These are phyloP conservation scores for Penicillium italicum DNA, from an alignment of 2,329 filamentous ascomycete genomes.

Conservation along the genomic window DNA sequence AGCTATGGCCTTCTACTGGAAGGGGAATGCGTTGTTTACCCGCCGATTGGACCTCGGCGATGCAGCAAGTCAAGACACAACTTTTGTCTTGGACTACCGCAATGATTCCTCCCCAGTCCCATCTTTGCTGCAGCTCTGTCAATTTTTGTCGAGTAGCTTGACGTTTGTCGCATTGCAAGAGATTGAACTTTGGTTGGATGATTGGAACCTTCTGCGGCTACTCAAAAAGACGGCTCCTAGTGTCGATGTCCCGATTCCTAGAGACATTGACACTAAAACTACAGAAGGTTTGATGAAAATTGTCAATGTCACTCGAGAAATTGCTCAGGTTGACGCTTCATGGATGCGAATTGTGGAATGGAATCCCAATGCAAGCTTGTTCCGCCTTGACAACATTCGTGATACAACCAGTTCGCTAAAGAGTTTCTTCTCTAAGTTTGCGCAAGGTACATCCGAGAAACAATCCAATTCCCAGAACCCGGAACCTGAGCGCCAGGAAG, in stretches of 20 bases:
- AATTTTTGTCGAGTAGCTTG: slow-evolving; percentile 90
- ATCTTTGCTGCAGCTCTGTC: slow-evolving; percentile 77
- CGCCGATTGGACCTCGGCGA: slow-evolving; percentile 72
- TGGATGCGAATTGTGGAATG: slow-evolving; percentile 87
- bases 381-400: slow-evolving; percentile 37
- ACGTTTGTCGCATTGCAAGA: slow-evolving; percentile 88
- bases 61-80: slow-evolving; percentile 66
- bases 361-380: slow-evolving; percentile 57
- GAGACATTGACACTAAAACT: slow-evolving; percentile 75
- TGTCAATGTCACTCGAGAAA: slow-evolving; percentile 72
- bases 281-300: slow-evolving; percentile 88
- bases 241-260: slow-evolving; percentile 67
- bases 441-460: slow-evolving; percentile 50
- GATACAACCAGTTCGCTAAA: slow-evolving; percentile 60
- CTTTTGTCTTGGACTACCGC: slow-evolving; percentile 92
- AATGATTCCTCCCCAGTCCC: slow-evolving; percentile 84
- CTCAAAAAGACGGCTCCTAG: slow-evolving; percentile 83
- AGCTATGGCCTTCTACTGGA: slow-evolving; percentile 99
- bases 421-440: slow-evolving; percentile 77
- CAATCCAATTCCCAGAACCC: slow-evolving; percentile 47
- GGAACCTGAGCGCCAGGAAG: slow-evolving; percentile 57
- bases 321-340: slow-evolving; percentile 84
- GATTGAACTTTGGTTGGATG: slow-evolving; percentile 88
- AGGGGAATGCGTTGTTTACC: slow-evolving; percentile 94
- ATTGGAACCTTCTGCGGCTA: slow-evolving; percentile 74